Base-by-base conservation (phyloP, 805 yeast genomes). In the Zygoascus flipseniorum region DNA sequence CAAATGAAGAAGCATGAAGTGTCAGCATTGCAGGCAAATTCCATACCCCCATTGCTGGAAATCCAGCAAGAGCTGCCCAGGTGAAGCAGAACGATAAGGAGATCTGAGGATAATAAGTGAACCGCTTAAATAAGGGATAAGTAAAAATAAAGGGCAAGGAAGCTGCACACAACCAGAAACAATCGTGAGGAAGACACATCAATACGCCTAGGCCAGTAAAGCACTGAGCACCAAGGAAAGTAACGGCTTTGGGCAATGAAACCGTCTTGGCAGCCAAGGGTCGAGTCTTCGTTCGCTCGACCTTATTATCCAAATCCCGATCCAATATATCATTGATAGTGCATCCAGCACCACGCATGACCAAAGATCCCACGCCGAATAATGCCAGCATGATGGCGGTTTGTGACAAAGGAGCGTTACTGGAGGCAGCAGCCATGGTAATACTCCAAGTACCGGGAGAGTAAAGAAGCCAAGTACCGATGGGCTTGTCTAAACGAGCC, bases 281-380 rank as follows among this genome's bases (percentile, higher is more conserved):
- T 63, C 99, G 75, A 63, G 83, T 88, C 49, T 83, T 79, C 2
- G 98, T 92, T 58, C 99, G 78, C 8, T 85, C 85, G 2, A 93
- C 99, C 67, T 89, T 79, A 58, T 78, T 76, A 64, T 93, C 99
- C 48, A 90, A 73, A 55, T 92, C 76, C 51, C 89, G 74, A 66
- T 93, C 99, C 65, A 84, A 74, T 46, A 92, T 74, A 69, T 93
- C 99, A 66, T 93, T 93, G 52, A 93, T 83, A 0, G 96, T 90
- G 67, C 99, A 93, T 0, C 99, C 99, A 1, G 97, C 97, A 28
- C 98, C 97, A 68, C 99, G 79, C 96, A 95, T 93, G 16, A 92
- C 76, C 42, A 90, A 63, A 0, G 97, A 79, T 13, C 99, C 99
- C 3, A 85, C 73, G 4, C 92, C 82, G 65, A 89, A 93, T 13